A percentile compares a stretch with the other conserved stretches of the same genome.
phyloP scores from a whole-genome alignment of 1,139 yeast species.

The Debaryomyces nepalensis region DNA sequence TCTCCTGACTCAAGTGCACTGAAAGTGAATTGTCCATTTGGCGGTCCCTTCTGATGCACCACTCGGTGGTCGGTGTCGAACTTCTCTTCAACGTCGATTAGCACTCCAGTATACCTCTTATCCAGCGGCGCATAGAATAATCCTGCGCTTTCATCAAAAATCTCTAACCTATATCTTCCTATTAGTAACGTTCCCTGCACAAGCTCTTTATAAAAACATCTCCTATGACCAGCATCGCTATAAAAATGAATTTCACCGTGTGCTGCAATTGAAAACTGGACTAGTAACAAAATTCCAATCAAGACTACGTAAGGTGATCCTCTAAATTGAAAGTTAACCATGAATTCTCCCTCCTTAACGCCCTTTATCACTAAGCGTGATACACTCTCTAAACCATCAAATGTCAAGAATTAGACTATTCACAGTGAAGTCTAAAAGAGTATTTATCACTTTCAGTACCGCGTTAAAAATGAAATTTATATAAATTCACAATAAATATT shows the following conservation, averaged over 20 bases:
- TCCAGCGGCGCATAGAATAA: conserved; percentile 49
- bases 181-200: conserved; percentile 61
- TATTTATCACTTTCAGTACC: too few relatives aligned
- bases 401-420: too few relatives aligned
- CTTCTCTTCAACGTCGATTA: conserved; percentile 61
- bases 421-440: too few relatives aligned
- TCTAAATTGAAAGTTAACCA: not conserved
- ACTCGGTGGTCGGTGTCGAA: conserved; percentile 73
- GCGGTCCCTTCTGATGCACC: conserved; percentile 62
- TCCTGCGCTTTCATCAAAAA: conserved; percentile 48
- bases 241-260: conserved; percentile 47
- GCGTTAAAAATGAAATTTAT: conserved; percentile 8
- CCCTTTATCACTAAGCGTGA: not conserved
- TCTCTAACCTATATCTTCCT: conserved; percentile 63
- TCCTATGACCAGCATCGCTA: conserved; percentile 58
- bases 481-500: too few relatives aligned
- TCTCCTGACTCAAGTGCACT: conserved; percentile 74
- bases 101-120: conserved; percentile 32
- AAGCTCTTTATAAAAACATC: conserved; percentile 71
- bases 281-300: conserved; percentile 6
- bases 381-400: not conserved
- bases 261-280: conserved; percentile 1
- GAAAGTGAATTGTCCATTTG: conserved; percentile 69
- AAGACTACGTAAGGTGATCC: conserved; percentile 2
- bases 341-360: conserved; percentile 1